Percentiles rank a stretch among this genome's conserved stretches.
phyloP scores from a whole-genome alignment of 148 eudicot species.

The Vaccinium myrtillus region DNA sequence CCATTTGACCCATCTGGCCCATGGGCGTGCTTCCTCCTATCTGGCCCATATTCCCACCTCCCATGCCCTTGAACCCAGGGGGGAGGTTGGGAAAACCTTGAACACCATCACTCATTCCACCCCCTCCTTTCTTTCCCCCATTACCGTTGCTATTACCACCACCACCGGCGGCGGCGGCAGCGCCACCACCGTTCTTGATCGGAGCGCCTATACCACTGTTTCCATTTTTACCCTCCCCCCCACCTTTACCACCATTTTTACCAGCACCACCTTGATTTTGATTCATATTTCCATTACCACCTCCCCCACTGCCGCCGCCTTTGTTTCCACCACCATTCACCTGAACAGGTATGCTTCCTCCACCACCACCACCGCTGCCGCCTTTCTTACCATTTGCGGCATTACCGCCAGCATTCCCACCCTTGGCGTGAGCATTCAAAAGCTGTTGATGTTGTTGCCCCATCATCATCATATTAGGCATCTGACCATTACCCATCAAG shows the following conservation, averaged over 20 bases:
- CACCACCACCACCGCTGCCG: conserved; percentile 23
- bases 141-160: conserved; percentile 42
- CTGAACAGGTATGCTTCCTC: conserved; percentile 36
- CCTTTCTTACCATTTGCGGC: conserved; percentile 32
- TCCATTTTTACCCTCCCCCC: conserved; percentile 34
- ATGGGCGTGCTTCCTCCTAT: conserved; percentile 47
- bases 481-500: conserved; percentile 37
- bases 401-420: conserved; percentile 18
- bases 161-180: conserved; percentile 43
- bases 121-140: conserved; percentile 8
- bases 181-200: conserved; percentile 31
- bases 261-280: conserved; percentile 25
- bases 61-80: conserved; percentile 36
- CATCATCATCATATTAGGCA: conserved; percentile 50
- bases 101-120: conserved; percentile 41
- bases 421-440: conserved; percentile 37
- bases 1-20: conserved; percentile 65
- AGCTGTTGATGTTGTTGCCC: conserved; percentile 28
- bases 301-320: conserved; percentile 34
- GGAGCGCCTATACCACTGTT: conserved; percentile 30
- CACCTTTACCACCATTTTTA: conserved; percentile 31
- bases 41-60: conserved; percentile 46
- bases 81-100: conserved; percentile 36
- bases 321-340: conserved; percentile 30
- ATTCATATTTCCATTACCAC: conserved; percentile 12